Base-by-base conservation (phyloP, 2,329 filamentous ascomycete genomes). In the Pseudogymnoascus sp. region DNA sequence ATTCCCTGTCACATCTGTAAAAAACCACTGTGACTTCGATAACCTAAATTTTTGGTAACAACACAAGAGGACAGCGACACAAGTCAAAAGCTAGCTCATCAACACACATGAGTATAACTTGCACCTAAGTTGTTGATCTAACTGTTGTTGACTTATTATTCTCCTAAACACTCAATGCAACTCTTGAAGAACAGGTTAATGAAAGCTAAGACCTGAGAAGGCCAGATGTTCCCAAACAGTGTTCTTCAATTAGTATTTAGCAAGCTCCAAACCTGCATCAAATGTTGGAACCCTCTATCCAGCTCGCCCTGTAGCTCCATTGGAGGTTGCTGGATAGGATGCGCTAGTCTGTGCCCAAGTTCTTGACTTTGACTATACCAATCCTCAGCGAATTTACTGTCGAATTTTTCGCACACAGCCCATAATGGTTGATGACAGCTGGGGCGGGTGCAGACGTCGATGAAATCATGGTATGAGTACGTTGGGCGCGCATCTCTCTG, bases 191-290 rank as follows among this genome's bases (percentile, higher is more conserved):
- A 36, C 33, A 36, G 10, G 33, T 36, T 36, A n/a, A n/a, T n/a
- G n/a, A n/a, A n/a, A n/a, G n/a, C n/a, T n/a, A 36, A 36, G 33
- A 36, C 33, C 33, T 36, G 33, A 4, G 33, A 36, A 36, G 33
- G 33, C 33, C 33, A 10, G 33, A 36, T 8, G n/a, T 44, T 27
- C 25, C 41, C 15, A 44, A 44, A 21, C 36, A 5, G 17, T 33
- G 21, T 60, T 29, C 59, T 61, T 69, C 51, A 70, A 59, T 65
- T 64, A 6, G 61, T 61, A 62, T 72, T 72, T 15, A 71, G 65
- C 59, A 73, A 58, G 64, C 70, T 73, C 8, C 66, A 65, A 58
- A 73, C 71, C 44, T 70, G 66, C 69, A 73, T 71, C 5, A 72
- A 66, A 41, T 66, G 66, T 58, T 68, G 67, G 5, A 68, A 68